Base-by-base conservation (phyloP, 2,329 filamentous ascomycete genomes). In the Emmonsiellopsis sp. region DNA sequence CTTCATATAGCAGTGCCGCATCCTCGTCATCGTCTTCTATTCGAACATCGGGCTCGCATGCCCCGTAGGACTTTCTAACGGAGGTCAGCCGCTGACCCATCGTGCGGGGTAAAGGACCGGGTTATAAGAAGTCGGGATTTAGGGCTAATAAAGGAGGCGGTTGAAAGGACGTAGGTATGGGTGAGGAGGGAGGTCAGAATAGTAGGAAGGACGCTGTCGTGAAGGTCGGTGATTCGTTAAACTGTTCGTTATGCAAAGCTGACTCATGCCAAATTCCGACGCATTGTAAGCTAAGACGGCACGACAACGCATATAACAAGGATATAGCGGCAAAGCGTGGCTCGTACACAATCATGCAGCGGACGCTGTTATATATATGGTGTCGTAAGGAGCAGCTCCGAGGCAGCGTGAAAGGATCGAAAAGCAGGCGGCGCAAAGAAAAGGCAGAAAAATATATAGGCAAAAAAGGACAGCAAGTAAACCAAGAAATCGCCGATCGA, bases 1-100 rank as follows among this genome's bases (percentile, higher is more conserved):
- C 54, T 11, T 37, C 51, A 20, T 55, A 51, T n/a, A 58, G 38
- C 31, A 58, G 53, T n/a, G 50, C 44, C 48, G 53, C 55, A 35
- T 40, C 55, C 44, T 60, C 58, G 8, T 53, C 52, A 8, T 46
- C 45, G 32, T 42, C 51, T 10, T 51, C 35, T 46, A 53, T 53
- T 45, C 53, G 46, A 37, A 54, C 47, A 11, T 53, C 51, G n/a
- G 56, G 42, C n/a, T 59, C 56, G 31, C 53, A 58, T 40, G 54
- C 52, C 8, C 58, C 58, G 51, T 59, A 59, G 11, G 56, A 56
- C 11, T 51, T 37, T 44, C 44, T 52, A 13, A 51, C n/a, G 9
- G 56, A 44, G 20, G 46, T 52, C 16, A 53, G 46, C 16, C 20
- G 31, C 20, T 52, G 52, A 26, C 50, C 51, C 57, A 58, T 59